phyloP scores from a whole-genome alignment of 495 filamentous ascomycete species.

The Trichoderma asperelloides region DNA sequence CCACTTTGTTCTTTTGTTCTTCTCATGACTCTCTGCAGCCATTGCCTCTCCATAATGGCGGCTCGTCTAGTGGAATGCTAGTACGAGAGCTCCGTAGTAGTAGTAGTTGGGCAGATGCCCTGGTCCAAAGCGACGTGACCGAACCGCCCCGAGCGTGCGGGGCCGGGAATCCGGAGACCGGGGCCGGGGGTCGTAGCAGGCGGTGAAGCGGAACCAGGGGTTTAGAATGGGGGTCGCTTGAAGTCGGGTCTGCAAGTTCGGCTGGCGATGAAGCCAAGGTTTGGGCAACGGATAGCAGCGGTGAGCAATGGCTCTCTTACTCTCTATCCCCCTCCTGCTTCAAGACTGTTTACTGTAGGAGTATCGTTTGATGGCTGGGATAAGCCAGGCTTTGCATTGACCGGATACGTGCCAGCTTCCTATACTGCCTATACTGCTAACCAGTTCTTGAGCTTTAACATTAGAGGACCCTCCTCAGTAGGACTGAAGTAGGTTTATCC shows the following conservation, averaged over 20 bases:
- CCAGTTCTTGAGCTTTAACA: too few relatives aligned
- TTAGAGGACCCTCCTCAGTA: too few relatives aligned
- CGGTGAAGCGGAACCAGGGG: background rate
- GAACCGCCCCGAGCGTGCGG: conserved; percentile 1
- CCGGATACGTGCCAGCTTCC: too few relatives aligned
- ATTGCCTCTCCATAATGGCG: background rate
- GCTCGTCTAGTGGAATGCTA: background rate
- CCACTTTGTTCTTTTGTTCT: background rate
- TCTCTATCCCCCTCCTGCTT: background rate
- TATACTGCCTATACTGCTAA: too few relatives aligned
- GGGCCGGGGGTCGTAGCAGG: background rate
- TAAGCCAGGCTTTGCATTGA: background rate
- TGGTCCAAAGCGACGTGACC: background rate
- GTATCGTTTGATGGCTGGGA: background rate
- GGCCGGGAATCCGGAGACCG: conserved; percentile 6
- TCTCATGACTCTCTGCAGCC: background rate
- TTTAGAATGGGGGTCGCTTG: background rate
- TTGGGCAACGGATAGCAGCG: background rate
- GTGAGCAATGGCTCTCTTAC: background rate
- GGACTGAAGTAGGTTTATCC: background rate
- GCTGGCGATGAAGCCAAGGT: background rate
- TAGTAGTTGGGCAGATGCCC: background rate
- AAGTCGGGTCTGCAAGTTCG: background rate
- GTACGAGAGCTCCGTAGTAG: background rate
- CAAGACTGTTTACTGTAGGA: background rate